Percentiles rank a stretch among this genome's conserved stretches.
phyloP scores from a whole-genome alignment of 139 green algal genomes.

The Chlorella ohadii region DNA sequence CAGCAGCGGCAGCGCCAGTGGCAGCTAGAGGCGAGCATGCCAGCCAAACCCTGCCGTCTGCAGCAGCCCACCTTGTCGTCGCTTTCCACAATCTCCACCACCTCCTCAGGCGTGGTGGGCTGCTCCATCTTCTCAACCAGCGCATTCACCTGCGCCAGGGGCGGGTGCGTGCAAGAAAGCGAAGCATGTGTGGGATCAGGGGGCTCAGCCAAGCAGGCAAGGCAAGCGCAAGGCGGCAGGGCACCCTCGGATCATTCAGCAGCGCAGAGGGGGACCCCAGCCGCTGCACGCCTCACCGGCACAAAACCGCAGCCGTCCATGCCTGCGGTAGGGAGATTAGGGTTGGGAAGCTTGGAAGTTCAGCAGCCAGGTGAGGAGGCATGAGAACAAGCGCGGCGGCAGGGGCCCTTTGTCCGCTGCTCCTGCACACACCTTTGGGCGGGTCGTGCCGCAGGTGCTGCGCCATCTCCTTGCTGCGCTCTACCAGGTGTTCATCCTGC shows the following conservation, averaged over 20 bases:
- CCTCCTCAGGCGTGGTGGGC: not conserved
- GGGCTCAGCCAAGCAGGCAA: too few relatives aligned
- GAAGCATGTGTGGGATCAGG: not conserved
- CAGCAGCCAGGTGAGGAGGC: too few relatives aligned
- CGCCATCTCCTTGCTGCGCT: constrained; percentile 17
- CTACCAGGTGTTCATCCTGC: not conserved
- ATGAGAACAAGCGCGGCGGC: too few relatives aligned
- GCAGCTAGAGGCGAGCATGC: too few relatives aligned
- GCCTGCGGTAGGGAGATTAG: not conserved
- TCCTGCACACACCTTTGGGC: not conserved
- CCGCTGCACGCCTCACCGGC: not conserved
- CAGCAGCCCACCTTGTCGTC: constrained; percentile 18
- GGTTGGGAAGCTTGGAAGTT: too few relatives aligned
- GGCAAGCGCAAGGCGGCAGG: too few relatives aligned
- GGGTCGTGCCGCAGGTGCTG: constrained; percentile 22
- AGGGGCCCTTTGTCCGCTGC: too few relatives aligned
- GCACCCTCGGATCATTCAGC: too few relatives aligned
- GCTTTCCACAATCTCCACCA: not conserved
- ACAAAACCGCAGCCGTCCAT: constrained; percentile 36
- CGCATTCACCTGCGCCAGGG: not conserved
- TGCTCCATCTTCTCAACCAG: not conserved
- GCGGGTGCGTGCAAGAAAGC: too few relatives aligned
- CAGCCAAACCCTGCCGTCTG: too few relatives aligned
- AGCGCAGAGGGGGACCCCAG: too few relatives aligned
- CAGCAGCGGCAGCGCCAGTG: too few relatives aligned